phyloP scores from a whole-genome alignment of 192 early-diverging fungal species.

The Entomortierella lignicola region DNA sequence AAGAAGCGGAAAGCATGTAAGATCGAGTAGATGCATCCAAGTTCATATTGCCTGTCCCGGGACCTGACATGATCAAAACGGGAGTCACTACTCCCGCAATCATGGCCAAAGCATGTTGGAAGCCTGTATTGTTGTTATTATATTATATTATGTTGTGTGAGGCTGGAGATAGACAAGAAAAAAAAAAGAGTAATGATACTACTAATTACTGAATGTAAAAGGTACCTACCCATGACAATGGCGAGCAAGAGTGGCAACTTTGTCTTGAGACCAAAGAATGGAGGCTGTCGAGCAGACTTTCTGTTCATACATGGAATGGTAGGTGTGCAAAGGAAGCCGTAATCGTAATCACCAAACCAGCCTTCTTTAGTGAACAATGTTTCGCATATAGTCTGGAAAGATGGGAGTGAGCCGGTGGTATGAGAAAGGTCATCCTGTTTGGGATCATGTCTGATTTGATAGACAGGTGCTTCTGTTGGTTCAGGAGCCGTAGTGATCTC shows the following conservation, averaged over 20 bases:
- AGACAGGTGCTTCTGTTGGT: slow-evolving; percentile 20
- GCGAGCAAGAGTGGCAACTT: slow-evolving; percentile 56
- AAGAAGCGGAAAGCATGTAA: slow-evolving; percentile 60
- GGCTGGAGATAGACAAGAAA: no score
- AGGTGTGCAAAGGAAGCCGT: slow-evolving; percentile 56
- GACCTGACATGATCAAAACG: slow-evolving; percentile 56
- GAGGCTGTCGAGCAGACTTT: slow-evolving; percentile 42
- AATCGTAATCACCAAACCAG: slow-evolving; percentile 60
- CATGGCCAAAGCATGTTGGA: slow-evolving; percentile 46
- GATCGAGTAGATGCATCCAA: slow-evolving; percentile 39
- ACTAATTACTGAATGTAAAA: neutral
- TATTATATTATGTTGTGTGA: slow-evolving; percentile 5
- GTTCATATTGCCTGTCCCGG: slow-evolving; percentile 57
- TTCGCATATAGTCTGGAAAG: slow-evolving; percentile 24
- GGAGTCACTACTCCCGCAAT: slow-evolving; percentile 62
- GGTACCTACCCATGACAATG: slow-evolving; percentile 56
- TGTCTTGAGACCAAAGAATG: slow-evolving; percentile 64
- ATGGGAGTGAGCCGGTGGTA: slow-evolving; percentile 31
- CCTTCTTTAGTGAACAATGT: slow-evolving; percentile 54
- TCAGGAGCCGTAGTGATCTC: slow-evolving; percentile 34
- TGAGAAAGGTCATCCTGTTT: slow-evolving; percentile 31
- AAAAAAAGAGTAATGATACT: neutral
- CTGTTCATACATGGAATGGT: slow-evolving; percentile 49
- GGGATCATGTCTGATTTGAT: slow-evolving; percentile 19
- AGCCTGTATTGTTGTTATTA: no score